Base-by-base conservation (phyloP, 2,329 filamentous ascomycete species). In the Colletotrichum sp. region DNA sequence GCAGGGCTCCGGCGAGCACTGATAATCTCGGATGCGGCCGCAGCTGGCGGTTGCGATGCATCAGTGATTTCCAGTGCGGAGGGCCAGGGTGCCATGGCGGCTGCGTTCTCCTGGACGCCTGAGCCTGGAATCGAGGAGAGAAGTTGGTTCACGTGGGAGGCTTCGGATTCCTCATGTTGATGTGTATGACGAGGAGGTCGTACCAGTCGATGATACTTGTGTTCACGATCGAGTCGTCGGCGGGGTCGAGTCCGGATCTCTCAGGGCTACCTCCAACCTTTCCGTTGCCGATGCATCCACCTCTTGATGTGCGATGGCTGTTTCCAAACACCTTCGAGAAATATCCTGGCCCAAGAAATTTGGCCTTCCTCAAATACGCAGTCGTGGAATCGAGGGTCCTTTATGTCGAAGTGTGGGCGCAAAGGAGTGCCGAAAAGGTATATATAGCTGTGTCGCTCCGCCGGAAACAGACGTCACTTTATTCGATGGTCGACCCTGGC, bases 111-210 rank as follows among this genome's bases (percentile, higher is more conserved):
- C 73, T 26, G 26, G 63, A 26, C 24, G 63, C 69, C 39, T n/a
- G 15, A n/a, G 28, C 70, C 57, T 18, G 64, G 18, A 32, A 52
- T 74, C 69, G 36, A 68, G 43, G 43, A 43, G 21, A 60, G 10
- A 30, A 36, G 7, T 73, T 16, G 48, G 26, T 74, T 76, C 52
- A 76, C 70, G 74, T 76, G 64, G 70, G 70, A 65, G 74, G 74
- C 74, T 74, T 69, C 59, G 74, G 74, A 65, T 73, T 74, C 74
- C 74, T 69, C 74, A 76, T 76, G 70, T 21, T 74, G 72, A 72
- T 69, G 32, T 5, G 63, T 24, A 12, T 52, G 16, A 8, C 21
- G 36, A 48, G 12, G 7, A 30, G 21, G n/a, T 55, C 21, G 61
- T 60, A 48, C 64, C 48, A 36, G 28, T n/a, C 9, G 30, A 8